phyloP scores from a whole-genome alignment of 352 stramenopile genomes.

The Plasmopara viticola region DNA sequence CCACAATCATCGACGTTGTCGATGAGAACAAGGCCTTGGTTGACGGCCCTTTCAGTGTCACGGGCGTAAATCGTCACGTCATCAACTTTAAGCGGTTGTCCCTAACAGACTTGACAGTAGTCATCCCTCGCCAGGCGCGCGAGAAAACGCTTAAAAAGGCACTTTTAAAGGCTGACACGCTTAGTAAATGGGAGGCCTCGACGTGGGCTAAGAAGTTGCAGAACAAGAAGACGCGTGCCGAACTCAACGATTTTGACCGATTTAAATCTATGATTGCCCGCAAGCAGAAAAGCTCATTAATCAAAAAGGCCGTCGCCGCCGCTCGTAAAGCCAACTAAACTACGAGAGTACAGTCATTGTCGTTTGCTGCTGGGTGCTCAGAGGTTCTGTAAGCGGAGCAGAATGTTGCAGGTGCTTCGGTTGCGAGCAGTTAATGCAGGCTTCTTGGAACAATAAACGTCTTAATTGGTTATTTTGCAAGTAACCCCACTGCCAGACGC shows the following conservation, averaged over 20 bases:
- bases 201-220: conserved; percentile 98
- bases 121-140: conserved; percentile 92
- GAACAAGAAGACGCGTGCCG: conserved; percentile 93
- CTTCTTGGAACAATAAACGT: conserved; percentile 33
- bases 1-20: conserved; percentile 99
- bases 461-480: conserved; percentile 33
- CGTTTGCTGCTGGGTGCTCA: conserved; percentile 6
- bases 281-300: conserved; percentile 96
- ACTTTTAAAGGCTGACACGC: conserved; percentile 75
- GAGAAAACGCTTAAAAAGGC: conserved; percentile 93
- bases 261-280: conserved; percentile 99
- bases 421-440: conserved; percentile 5
- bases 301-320: conserved; percentile 87
- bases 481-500: conserved; percentile 22
- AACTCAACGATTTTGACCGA: conserved; percentile 96
- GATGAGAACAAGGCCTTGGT: conserved; percentile 99
- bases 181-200: conserved; percentile 94
- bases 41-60: conserved; percentile 93
- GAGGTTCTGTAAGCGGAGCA: conserved; percentile 1
- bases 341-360: conserved; percentile 3
- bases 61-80: conserved; percentile 96
- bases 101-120: conserved; percentile 96
- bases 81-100: conserved; percentile 97
- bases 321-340: conserved; percentile 69
- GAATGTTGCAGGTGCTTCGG: background rate